Conservation (phyloP, 768 basidiomycete species). For the Boletus rubroflammeus region DNA sequence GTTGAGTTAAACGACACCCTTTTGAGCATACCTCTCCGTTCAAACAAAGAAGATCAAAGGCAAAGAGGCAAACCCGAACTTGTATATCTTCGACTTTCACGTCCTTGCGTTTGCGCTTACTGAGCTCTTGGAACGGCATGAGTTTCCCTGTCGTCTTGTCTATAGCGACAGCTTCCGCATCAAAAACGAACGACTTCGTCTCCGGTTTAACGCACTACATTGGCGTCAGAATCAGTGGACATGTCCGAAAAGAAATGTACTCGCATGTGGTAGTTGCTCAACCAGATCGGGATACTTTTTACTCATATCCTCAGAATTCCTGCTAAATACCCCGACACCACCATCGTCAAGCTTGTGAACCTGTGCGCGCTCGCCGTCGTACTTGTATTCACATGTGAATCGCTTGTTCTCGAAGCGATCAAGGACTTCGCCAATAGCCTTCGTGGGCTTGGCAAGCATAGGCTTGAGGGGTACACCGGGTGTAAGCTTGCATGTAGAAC, state of each 20-base stretch:
- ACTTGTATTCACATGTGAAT: conserved; percentile 99
- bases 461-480: conserved; percentile 97
- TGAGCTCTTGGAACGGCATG: conserved; percentile 98
- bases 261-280: conserved; percentile 82
- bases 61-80: conserved; percentile 94
- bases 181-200: conserved; percentile 89
- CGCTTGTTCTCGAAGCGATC: conserved; percentile 93
- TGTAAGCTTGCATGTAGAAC: conserved; percentile 79
- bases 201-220: conserved; percentile 77
- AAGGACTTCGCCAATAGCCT: conserved; percentile 96
- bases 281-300: conserved; percentile 99
- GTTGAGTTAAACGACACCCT: not conserved
- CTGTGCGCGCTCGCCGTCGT: conserved; percentile 97
- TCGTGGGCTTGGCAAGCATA: conserved; percentile 98
- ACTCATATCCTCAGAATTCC: conserved; percentile 99
- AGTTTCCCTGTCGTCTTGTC: conserved; percentile 80
- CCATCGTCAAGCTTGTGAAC: conserved; percentile 85
- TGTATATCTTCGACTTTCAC: conserved; percentile 98
- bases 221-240: conserved; percentile 1
- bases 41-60: conserved; percentile 92
- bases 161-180: conserved; percentile 95
- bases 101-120: conserved; percentile 92
- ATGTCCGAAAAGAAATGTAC: conserved; percentile 10
- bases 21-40: conserved; percentile 77
- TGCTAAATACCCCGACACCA: conserved; percentile 84